Conservation (phyloP, 192 early-diverging fungal genomes). For the Backusella circina region DNA sequence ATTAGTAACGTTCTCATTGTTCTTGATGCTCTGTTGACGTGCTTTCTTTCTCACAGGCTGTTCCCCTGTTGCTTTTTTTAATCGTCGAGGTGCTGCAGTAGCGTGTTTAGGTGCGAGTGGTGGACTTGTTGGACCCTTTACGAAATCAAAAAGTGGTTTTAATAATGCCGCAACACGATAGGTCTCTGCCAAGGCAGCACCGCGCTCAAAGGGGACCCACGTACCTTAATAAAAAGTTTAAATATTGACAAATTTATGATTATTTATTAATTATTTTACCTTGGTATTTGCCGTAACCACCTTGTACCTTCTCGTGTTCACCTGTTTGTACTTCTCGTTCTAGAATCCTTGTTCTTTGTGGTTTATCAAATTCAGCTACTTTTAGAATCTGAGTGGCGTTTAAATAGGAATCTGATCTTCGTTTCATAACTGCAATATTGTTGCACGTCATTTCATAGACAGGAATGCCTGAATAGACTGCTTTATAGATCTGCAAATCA, state of each 20-base stretch:
- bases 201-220: slow-evolving; percentile 86
- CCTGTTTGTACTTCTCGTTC: slow-evolving; percentile 89
- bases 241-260: not conserved
- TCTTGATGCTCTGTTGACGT: slow-evolving; percentile 15
- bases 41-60: slow-evolving; percentile 33
- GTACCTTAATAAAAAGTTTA: slow-evolving; percentile 37
- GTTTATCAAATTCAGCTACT: slow-evolving; percentile 93
- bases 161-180: slow-evolving; percentile 76
- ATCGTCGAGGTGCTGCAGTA: slow-evolving; percentile 42
- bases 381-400: slow-evolving; percentile 99
- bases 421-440: slow-evolving; percentile 72
- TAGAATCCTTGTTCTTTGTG: slow-evolving; percentile 86
- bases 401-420: slow-evolving; percentile 83
- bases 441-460: slow-evolving; percentile 94
- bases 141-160: slow-evolving; percentile 78
- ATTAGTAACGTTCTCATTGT: slow-evolving; percentile 23
- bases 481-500: slow-evolving; percentile 65
- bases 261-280: slow-evolving; percentile 53
- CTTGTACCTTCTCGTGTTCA: slow-evolving; percentile 94
- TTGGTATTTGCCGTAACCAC: slow-evolving; percentile 97
- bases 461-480: slow-evolving; percentile 90
- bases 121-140: slow-evolving; percentile 53
- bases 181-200: slow-evolving; percentile 73
- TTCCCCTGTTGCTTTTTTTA: slow-evolving; percentile 28
- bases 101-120: slow-evolving; percentile 56